Evolutionary conservation across 2,329 filamentous ascomycete genomes (phyloP), one percentile per base, ranked within the genome.

Genomic region (Macrophomina tecta): DNA sequence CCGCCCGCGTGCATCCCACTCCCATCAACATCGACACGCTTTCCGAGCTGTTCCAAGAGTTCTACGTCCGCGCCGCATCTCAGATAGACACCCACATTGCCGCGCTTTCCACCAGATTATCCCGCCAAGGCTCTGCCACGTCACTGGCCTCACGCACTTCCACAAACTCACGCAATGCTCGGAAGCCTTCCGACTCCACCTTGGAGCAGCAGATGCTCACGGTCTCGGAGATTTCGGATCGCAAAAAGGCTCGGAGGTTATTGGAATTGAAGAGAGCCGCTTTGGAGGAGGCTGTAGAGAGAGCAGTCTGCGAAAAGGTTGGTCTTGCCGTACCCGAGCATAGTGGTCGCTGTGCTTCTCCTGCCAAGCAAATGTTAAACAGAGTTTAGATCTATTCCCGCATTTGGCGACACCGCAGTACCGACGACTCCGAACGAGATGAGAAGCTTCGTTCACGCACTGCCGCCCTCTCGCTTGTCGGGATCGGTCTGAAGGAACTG

Each of bases 381-480:
- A 51, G 32, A 32, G 52, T 46, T 18, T 38, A 67, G 65, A 58
- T 84, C 5, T 98, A 98, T 75, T 86, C 90, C 67, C 90, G 91
- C 70, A 92, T 99, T 76, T 99, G 94, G 86, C 89, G 93, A 55
- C 95, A 99, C 77, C 88, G 91, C 68, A 95, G 86, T 76, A 97
- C 94, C 0, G 90, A 98, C 73, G 95, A 99, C 75, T 94, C 97
- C 78, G 94, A 95, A 12, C 88, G 94, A 74, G 95, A 99, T 76
- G 94, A 97, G 73, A 97, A 97, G 76, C 83, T 99, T 61, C 88
- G 95, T 36, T 99, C 95, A 9, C 95, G 97, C 74, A 97, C 94
- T 1, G 94, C 94, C 23, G 93, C 95, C 1, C 81, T 99, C 52
- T 87, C 91, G 2, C 83, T 99, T n/a, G 92, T 99, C 18, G 94